A percentile compares a stretch with the other conserved stretches of the same genome.
Conservation (phyloP, 2,329 filamentous ascomycete species). For the Aureobasidium uvarum region DNA sequence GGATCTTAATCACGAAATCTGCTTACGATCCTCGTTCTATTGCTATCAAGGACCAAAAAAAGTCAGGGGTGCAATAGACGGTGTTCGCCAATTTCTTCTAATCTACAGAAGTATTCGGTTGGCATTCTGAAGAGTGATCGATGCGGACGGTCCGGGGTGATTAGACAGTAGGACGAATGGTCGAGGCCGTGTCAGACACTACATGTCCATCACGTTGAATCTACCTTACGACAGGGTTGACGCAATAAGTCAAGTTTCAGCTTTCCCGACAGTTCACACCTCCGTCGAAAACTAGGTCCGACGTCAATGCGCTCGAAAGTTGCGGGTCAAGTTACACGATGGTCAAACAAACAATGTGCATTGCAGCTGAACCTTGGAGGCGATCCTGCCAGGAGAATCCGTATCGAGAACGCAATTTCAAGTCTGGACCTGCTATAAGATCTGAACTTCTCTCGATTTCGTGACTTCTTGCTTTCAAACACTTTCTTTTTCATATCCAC, state of each 20-base stretch:
- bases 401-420: neutral
- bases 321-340: neutral
- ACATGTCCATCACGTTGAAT: neutral
- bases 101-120: too few species aligned
- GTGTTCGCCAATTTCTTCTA: too few species aligned
- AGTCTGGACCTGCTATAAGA: neutral
- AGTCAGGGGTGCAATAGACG: too few species aligned
- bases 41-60: neutral
- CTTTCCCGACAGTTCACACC: neutral
- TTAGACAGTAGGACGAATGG: neutral
- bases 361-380: neutral
- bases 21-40: neutral
- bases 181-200: neutral
- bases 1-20: neutral
- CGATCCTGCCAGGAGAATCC: neutral
- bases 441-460: neutral
- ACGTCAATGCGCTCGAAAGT: slow-evolving; percentile 8
- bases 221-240: neutral
- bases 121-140: neutral
- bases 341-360: slow-evolving; percentile 2
- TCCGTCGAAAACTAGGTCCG: neutral
- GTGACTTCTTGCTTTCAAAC: neutral
- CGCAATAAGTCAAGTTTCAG: slow-evolving; percentile 16
- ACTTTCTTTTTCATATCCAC: neutral
- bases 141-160: neutral